Base-by-base conservation (phyloP, 2,329 filamentous ascomycete species). In the Canariomyces notabilis region DNA sequence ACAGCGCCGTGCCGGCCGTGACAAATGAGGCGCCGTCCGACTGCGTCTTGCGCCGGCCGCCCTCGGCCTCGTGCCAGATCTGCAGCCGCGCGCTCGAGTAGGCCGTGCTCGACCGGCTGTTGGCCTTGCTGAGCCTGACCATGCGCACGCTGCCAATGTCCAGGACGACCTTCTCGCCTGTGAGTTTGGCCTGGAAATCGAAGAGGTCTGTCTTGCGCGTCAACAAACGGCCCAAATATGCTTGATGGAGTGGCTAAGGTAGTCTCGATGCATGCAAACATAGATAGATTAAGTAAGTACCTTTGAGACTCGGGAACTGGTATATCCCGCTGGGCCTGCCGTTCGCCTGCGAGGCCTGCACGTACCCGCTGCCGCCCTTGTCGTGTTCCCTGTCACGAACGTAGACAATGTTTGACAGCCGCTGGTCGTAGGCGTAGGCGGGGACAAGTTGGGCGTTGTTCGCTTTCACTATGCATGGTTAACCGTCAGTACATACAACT, bases 401-500 rank as follows among this genome's bases (percentile, higher is more conserved):
- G 47, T 58, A 58, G 5, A 62, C 51, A 14, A 60, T 49, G 22
- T 58, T 53, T 8, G 52, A 44, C 8, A 59, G 54, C 1, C 57
- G 51, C n/a, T 54, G 57, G 47, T 61, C 59, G 43, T 62, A 61
- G 12, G 56, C 58, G 44, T 62, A 62, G 12, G 57, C 46, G 9
- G 60, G 60, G 12, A 62, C 55, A 3, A 62, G 51, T 31, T 61
- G 55, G 6, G 60, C 60, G 29, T 59, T 58, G 21, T 36, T 42
- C 7, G 56, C 55, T 53, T 60, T 62, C 44, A 62, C 57, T 60
- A 9, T 15, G 20, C 19, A n/a, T n/a, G n/a, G n/a, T n/a, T n/a
- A 18, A 16, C n/a, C 9, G 26, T 23, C 6, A 32, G 20, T 33
- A 14, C 31, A 33, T 40, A n/a, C 26, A 29, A 9, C 14, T 9